Percentiles rank a stretch among this genome's conserved stretches.
phyloP scores from a whole-genome alignment of 495 filamentous ascomycete species.

The Bryoglossum gracile region DNA sequence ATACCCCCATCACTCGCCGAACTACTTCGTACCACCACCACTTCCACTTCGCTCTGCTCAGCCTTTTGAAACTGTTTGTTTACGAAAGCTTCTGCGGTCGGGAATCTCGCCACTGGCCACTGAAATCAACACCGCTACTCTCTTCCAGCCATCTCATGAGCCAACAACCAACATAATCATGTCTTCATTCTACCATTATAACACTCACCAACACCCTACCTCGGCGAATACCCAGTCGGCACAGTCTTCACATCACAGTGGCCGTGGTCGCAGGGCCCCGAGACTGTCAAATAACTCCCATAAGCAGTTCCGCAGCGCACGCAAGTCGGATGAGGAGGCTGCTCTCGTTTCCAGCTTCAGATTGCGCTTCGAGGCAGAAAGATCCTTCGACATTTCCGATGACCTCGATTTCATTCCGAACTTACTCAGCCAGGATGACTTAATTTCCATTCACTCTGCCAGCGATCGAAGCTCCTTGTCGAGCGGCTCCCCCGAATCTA shows the following conservation, averaged over 20 bases:
- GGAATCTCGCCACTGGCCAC: not conserved
- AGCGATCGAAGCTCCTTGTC: constrained; percentile 93
- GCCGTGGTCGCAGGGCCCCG: constrained; percentile 81
- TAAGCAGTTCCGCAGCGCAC: constrained; percentile 73
- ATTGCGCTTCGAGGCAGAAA: constrained; percentile 78
- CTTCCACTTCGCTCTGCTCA: too few relatives aligned
- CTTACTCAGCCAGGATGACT: constrained; percentile 87
- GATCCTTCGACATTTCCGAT: constrained; percentile 95
- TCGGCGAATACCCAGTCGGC: constrained; percentile 39
- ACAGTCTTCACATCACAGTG: constrained; percentile 60
- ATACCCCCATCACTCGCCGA: too few relatives aligned
- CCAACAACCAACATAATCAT: constrained; percentile 37
- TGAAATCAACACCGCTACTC: not conserved
- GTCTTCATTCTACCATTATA: constrained; percentile 71
- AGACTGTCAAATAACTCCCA: constrained; percentile 76
- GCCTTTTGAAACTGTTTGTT: too few relatives aligned
- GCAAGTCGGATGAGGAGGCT: constrained; percentile 83
- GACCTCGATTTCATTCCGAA: constrained; percentile 94
- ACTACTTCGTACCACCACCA: too few relatives aligned
- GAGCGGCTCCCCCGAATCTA: constrained; percentile 89
- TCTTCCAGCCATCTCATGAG: not conserved
- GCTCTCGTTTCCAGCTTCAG: constrained; percentile 69
- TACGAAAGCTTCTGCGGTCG: too few relatives aligned
- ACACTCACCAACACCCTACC: constrained; percentile 53
- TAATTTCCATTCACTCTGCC: constrained; percentile 55